Conservation (phyloP, 2,329 filamentous ascomycete species). For the Talaromyces sp. region DNA sequence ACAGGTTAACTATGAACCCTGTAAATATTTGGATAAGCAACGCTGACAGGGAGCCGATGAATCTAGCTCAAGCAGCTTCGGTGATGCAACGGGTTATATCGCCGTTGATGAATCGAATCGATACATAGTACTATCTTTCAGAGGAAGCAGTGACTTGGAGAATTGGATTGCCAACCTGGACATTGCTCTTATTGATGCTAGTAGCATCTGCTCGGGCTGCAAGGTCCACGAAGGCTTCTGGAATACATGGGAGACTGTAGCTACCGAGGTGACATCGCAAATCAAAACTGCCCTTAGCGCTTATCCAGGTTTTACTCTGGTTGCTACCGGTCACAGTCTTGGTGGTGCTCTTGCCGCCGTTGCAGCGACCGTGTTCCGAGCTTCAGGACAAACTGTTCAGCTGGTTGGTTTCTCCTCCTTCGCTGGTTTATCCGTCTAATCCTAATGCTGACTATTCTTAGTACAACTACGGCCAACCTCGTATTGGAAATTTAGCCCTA, state of each 20-base stretch:
- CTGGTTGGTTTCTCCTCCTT: slow-evolving; percentile 32
- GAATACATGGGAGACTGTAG: slow-evolving; percentile 37
- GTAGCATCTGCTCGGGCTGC: slow-evolving; percentile 44
- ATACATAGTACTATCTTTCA: slow-evolving; percentile 37
- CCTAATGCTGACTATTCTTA: slow-evolving; percentile 18
- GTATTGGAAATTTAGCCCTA: slow-evolving; percentile 39
- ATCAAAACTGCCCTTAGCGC: slow-evolving; percentile 37
- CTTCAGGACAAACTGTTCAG: slow-evolving; percentile 36
- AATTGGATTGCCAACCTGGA: slow-evolving; percentile 34
- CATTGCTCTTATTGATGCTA: slow-evolving; percentile 25
- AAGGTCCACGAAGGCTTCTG: slow-evolving; percentile 45
- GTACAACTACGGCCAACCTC: slow-evolving; percentile 45
- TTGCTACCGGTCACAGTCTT: slow-evolving; percentile 48
- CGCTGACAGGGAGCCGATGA: neutral
- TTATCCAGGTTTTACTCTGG: slow-evolving; percentile 41
- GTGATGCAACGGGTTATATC: slow-evolving; percentile 48
- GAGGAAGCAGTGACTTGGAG: slow-evolving; percentile 29
- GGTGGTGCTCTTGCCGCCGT: slow-evolving; percentile 49
- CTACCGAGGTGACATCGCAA: slow-evolving; percentile 31
- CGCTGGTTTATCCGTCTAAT: neutral
- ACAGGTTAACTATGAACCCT: slow-evolving; percentile 38
- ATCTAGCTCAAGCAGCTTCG: slow-evolving; percentile 16
- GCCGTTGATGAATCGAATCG: slow-evolving; percentile 47
- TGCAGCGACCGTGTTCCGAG: slow-evolving; percentile 43
- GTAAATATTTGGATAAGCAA: neutral